A percentile compares a stretch with the other conserved stretches of the same genome.
Conservation (phyloP, 2,329 filamentous ascomycete species). For the Calonectria montana region DNA sequence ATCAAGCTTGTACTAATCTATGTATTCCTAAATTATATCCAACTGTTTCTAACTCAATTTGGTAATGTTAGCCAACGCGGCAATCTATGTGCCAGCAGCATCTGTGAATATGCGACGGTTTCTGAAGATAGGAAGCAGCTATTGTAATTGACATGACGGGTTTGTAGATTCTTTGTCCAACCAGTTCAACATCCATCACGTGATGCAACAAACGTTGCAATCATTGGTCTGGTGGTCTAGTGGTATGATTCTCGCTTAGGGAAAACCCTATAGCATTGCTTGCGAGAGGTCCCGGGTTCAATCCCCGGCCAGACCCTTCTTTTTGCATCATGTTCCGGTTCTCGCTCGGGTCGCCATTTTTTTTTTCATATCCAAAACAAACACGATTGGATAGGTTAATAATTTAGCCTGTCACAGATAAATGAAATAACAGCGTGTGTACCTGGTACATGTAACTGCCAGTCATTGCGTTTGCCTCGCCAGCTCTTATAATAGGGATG, state of each 20-base stretch:
- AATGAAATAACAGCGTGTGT: no score
- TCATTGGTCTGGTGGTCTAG: conserved; percentile 66
- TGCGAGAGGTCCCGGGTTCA: conserved; percentile 61
- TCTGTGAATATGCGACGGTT: no score
- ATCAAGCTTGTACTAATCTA: background rate
- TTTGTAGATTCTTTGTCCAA: background rate
- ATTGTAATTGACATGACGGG: no score
- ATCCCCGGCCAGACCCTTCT: conserved; percentile 57
- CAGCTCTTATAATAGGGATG: no score
- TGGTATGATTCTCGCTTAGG: conserved; percentile 80
- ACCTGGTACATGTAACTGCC: no score
- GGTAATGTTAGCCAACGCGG: no score
- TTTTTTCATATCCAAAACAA: background rate
- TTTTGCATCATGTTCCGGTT: conserved; percentile 34
- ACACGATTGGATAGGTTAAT: background rate
- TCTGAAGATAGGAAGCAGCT: no score
- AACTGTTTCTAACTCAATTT: no score
- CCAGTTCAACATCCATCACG: background rate
- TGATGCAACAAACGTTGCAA: background rate
- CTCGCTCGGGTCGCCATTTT: no score
- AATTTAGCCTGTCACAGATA: no score
- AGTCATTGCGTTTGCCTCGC: no score
- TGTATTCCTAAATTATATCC: background rate
- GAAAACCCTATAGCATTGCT: conserved; percentile 52
- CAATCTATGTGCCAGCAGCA: no score